Conservation (phyloP, 495 filamentous ascomycete species). For the Pseudevernia furfuracea region DNA sequence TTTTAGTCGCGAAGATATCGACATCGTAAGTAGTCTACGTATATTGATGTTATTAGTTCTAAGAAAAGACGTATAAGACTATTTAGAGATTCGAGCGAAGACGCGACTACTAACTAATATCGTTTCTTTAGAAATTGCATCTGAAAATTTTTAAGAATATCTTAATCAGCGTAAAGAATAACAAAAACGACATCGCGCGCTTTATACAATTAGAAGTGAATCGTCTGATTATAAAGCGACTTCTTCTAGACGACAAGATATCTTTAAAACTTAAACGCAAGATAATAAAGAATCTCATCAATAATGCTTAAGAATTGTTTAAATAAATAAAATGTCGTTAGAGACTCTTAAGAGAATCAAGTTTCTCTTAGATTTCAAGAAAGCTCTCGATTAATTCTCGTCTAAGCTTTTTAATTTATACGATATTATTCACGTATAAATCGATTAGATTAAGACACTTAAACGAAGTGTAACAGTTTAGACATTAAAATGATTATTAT, state of each 20-base stretch:
- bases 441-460: not conserved
- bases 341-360: conserved; percentile 5
- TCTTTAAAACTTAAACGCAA: conserved; percentile 19
- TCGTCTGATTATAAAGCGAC: conserved; percentile 21
- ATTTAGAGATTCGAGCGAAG: not conserved
- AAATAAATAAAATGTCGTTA: conserved; percentile 5
- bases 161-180: conserved; percentile 31
- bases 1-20: conserved; percentile 38
- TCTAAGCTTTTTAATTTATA: not conserved
- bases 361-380: not conserved
- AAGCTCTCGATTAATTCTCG: conserved; percentile 1
- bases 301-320: conserved; percentile 14
- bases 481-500: conserved; percentile 14
- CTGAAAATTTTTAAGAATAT: conserved; percentile 29
- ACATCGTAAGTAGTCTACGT: conserved; percentile 28
- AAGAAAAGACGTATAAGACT: not conserved
- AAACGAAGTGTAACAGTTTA: not conserved
- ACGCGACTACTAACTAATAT: not conserved
- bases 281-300: conserved; percentile 10
- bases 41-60: not conserved
- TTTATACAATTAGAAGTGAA: conserved; percentile 28
- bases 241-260: conserved; percentile 7
- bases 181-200: conserved; percentile 30
- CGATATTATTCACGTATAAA: conserved; percentile 6
- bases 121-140: conserved; percentile 26